phyloP scores from a whole-genome alignment of 768 basidiomycete species.

The Serendipita indica region DNA sequence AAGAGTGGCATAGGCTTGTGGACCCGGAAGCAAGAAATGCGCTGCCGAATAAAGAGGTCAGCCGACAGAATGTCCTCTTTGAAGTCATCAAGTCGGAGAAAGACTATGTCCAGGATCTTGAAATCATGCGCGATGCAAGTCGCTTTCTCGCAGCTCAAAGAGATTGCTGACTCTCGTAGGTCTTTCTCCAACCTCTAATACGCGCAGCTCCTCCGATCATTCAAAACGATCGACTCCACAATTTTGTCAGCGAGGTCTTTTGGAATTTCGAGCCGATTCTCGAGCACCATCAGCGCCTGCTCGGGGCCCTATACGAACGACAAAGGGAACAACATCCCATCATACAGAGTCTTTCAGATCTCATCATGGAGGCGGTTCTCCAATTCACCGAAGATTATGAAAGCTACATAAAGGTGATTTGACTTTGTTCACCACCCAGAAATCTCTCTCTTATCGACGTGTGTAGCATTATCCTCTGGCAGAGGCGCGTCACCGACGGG shows the following conservation, averaged over 20 bases:
- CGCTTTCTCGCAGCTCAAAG: neutral
- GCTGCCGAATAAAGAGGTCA: constrained; percentile 62
- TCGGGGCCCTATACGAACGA: constrained; percentile 57
- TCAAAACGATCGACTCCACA: constrained; percentile 34
- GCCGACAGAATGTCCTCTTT: constrained; percentile 74
- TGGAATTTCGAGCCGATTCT: constrained; percentile 62
- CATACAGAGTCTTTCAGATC: constrained; percentile 68
- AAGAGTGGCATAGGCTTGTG: constrained; percentile 74
- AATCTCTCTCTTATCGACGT: neutral
- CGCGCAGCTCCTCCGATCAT: constrained; percentile 53
- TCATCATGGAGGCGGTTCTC: constrained; percentile 48
- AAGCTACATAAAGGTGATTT: constrained; percentile 48
- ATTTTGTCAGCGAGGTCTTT: constrained; percentile 71
- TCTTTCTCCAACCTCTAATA: constrained; percentile 56
- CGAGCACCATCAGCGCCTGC: constrained; percentile 48
- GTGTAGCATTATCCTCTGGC: constrained; percentile 60
- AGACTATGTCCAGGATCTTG: constrained; percentile 73
- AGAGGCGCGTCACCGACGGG: constrained; percentile 65
- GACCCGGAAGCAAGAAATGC: constrained; percentile 54
- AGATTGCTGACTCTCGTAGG: constrained; percentile 26
- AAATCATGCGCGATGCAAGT: constrained; percentile 48
- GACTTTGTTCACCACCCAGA: neutral
- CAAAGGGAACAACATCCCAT: constrained; percentile 79
- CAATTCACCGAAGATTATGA: constrained; percentile 56
- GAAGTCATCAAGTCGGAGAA: constrained; percentile 83